Evolutionary conservation across 768 basidiomycete genomes (phyloP).

Genomic region (Rhodotorula taiwanensis): DNA sequence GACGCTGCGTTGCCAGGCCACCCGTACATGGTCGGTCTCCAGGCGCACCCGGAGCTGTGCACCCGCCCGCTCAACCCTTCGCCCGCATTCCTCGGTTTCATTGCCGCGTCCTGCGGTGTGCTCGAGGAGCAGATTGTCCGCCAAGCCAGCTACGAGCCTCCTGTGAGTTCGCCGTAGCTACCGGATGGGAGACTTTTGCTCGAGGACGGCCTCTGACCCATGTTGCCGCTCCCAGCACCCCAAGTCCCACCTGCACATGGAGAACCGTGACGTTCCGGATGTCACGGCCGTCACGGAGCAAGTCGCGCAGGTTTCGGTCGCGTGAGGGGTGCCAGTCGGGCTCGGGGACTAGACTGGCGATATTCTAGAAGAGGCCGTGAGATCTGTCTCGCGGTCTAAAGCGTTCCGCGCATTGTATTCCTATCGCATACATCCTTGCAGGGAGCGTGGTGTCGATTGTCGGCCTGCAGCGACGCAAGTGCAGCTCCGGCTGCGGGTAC

Average conservation of each 20-base stretch:
- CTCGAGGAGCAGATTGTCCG: slow-evolving; percentile 64
- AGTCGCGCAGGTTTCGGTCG: slow-evolving; percentile 10
- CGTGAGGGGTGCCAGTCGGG: neutral
- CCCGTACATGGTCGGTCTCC: slow-evolving; percentile 85
- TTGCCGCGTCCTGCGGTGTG: slow-evolving; percentile 68
- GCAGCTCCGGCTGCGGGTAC: too few species aligned
- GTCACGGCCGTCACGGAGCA: slow-evolving; percentile 22
- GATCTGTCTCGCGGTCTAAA: too few species aligned
- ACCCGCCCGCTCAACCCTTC: slow-evolving; percentile 95
- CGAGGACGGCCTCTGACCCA: neutral
- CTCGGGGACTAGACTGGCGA: neutral
- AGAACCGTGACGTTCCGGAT: slow-evolving; percentile 9
- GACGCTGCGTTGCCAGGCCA: slow-evolving; percentile 57
- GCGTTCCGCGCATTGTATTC: too few species aligned
- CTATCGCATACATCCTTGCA: too few species aligned
- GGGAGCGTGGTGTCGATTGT: too few species aligned
- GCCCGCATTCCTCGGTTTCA: slow-evolving; percentile 91
- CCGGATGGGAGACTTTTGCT: too few species aligned
- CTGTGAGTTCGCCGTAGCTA: slow-evolving; percentile 16
- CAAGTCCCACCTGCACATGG: slow-evolving; percentile 30
- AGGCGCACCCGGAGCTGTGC: slow-evolving; percentile 98
- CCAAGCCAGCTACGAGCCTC: slow-evolving; percentile 50
- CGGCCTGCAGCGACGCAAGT: too few species aligned
- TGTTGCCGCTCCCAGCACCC: slow-evolving; percentile 9
- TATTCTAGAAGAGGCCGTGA: too few species aligned